Evolutionary conservation across 1,284 basidiomycete species (phyloP).

Genomic region (Apiotrichum montevideense): DNA sequence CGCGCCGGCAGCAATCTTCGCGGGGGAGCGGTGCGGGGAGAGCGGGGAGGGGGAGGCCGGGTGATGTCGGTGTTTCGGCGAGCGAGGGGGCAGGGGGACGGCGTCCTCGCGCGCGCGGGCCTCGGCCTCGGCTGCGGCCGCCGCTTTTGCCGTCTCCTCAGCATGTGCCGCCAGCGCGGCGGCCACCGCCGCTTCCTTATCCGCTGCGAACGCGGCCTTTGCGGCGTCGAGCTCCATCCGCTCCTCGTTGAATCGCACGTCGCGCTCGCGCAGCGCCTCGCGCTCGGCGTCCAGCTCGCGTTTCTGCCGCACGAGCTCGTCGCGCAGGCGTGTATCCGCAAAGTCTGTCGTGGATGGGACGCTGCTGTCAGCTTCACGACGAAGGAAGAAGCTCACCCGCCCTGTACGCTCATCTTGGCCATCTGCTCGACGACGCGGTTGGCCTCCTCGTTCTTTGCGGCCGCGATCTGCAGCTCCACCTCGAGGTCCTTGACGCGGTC

Average conservation of each 20-base stretch:
- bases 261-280: constrained; percentile 59
- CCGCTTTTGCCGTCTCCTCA: constrained; percentile 49
- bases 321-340: constrained; percentile 18
- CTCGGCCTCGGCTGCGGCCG: constrained; percentile 34
- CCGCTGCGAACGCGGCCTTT: constrained; percentile 54
- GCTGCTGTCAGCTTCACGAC: constrained; percentile 4
- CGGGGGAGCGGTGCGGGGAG: constrained; percentile 24
- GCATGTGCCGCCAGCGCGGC: constrained; percentile 20
- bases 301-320: constrained; percentile 30
- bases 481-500: constrained; percentile 43
- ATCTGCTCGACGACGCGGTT: constrained; percentile 33
- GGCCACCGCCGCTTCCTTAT: constrained; percentile 45
- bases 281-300: constrained; percentile 60
- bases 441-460: constrained; percentile 35
- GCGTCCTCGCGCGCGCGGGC: background rate
- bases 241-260: constrained; percentile 60
- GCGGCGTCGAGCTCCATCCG: constrained; percentile 55
- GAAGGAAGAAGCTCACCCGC: constrained; percentile 27
- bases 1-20: background rate
- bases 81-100: background rate
- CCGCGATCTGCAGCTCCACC: constrained; percentile 36
- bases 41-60: constrained; percentile 33
- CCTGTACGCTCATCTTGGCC: constrained; percentile 25
- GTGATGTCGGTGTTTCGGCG: constrained; percentile 11
- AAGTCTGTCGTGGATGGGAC: constrained; percentile 17